These are phyloP conservation scores for Aciculosporium take DNA, from an alignment of 2,329 filamentous ascomycete species.

Conservation along the genomic window DNA sequence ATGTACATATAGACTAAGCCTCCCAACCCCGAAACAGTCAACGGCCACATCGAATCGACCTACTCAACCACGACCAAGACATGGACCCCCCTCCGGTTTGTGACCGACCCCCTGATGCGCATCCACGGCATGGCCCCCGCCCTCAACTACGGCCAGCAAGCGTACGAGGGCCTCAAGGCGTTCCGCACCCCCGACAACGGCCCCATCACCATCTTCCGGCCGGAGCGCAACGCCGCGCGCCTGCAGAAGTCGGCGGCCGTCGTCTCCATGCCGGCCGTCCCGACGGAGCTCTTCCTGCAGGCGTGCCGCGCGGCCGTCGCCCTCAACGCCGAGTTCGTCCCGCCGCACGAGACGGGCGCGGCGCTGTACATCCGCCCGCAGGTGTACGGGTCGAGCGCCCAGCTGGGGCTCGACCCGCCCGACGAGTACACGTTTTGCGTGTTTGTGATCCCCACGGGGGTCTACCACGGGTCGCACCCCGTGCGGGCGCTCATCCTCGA, in stretches of 20 bases:
- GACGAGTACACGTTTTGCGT: conserved; percentile 89
- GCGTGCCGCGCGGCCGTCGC: conserved; percentile 70
- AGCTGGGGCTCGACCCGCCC: conserved; percentile 72
- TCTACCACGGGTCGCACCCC: conserved; percentile 81
- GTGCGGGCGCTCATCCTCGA: conserved; percentile 83
- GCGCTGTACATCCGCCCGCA: conserved; percentile 88
- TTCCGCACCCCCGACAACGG: conserved; percentile 63
- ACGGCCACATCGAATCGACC: conserved; percentile 83
- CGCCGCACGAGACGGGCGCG: conserved; percentile 75
- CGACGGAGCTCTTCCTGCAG: conserved; percentile 59
- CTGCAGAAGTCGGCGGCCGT: conserved; percentile 75
- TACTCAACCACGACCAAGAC: conserved; percentile 59
- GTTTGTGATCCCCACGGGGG: conserved; percentile 80
- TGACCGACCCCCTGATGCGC: conserved; percentile 69
- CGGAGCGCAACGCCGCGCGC: conserved; percentile 67
- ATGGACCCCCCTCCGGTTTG: conserved; percentile 69
- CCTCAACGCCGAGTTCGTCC: conserved; percentile 81
- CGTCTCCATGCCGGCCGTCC: conserved; percentile 71
- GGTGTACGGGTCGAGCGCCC: conserved; percentile 74
- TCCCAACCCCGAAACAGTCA: conserved; percentile 57
- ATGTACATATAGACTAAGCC: background rate
- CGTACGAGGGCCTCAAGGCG: conserved; percentile 96
- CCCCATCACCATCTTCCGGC: conserved; percentile 74
- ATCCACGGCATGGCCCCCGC: conserved; percentile 92
- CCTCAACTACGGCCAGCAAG: conserved; percentile 94